A percentile compares a stretch with the other conserved stretches of the same genome.
Conservation (phyloP, 2,329 filamentous ascomycete species). For the Aureobasidium leucospermi region DNA sequence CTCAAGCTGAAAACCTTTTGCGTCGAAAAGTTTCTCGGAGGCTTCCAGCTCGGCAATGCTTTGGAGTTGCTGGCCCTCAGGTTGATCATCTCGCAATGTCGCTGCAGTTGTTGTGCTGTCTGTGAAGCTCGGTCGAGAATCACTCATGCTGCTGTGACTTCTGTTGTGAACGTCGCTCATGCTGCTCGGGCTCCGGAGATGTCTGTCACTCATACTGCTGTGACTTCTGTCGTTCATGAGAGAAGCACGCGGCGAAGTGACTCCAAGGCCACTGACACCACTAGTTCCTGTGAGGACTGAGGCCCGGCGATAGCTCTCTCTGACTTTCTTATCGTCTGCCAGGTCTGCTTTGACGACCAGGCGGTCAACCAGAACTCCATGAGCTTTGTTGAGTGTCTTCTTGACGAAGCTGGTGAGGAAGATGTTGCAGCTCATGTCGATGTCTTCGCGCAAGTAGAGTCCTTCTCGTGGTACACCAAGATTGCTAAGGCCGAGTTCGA, state of each 20-base stretch:
- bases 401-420: constrained; percentile 71
- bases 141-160: constrained; percentile 10
- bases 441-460: constrained; percentile 77
- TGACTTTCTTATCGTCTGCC: constrained; percentile 14
- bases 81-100: neutral
- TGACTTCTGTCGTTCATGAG: neutral
- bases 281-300: neutral
- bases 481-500: constrained; percentile 45
- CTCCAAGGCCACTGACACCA: neutral
- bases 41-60: constrained; percentile 4
- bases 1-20: neutral
- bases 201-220: constrained; percentile 7
- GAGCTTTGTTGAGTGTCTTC: constrained; percentile 71
- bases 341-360: constrained; percentile 17
- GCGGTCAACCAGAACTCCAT: constrained; percentile 59
- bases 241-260: neutral
- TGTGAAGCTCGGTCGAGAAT: neutral
- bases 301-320: constrained; percentile 1
- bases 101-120: neutral
- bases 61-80: neutral
- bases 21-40: neutral
- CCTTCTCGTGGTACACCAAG: constrained; percentile 58
- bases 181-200: too few relatives aligned
- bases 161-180: neutral
- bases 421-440: constrained; percentile 74